phyloP scores from a whole-genome alignment of 2,329 filamentous ascomycete species.

The Cercospora sojina region DNA sequence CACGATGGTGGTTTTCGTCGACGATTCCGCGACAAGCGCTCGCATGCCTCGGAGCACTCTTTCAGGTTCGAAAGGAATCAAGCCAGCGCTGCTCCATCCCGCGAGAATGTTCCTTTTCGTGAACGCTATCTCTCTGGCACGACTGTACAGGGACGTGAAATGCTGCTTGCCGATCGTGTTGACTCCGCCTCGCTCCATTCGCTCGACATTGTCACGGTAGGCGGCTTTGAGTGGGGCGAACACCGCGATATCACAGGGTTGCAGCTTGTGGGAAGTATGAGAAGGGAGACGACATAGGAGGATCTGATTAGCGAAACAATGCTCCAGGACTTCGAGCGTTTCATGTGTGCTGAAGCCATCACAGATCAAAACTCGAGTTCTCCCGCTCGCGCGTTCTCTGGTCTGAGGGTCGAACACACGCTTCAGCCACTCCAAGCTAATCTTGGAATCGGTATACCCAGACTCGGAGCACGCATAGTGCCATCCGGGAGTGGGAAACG shows the following conservation, averaged over 20 bases:
- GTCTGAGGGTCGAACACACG: too few relatives aligned
- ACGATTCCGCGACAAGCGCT: too few relatives aligned
- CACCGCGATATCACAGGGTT: not conserved
- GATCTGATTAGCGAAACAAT: not conserved
- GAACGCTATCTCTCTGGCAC: too few relatives aligned
- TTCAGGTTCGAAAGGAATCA: not conserved
- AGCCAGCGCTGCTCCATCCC: not conserved
- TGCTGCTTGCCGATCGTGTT: too few relatives aligned
- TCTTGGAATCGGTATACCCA: not conserved
- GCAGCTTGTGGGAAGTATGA: not conserved
- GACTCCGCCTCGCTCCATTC: too few relatives aligned
- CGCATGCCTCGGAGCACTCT: not conserved
- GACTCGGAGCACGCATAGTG: too few relatives aligned
- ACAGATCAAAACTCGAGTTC: not conserved
- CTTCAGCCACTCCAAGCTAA: not conserved
- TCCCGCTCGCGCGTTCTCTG: not conserved
- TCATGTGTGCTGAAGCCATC: not conserved
- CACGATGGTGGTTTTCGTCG: too few relatives aligned
- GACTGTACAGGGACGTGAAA: too few relatives aligned
- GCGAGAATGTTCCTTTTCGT: too few relatives aligned
- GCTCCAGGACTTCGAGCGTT: not conserved
- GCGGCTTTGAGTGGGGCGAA: too few relatives aligned
- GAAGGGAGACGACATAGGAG: not conserved
- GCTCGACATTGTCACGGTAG: too few relatives aligned
- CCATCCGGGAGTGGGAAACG: too few relatives aligned